Percentiles rank a stretch among this genome's conserved stretches.
These are phyloP conservation scores for Berberis vulgaris DNA, from an alignment of 164 flowering plant species.

Conservation along the genomic window DNA sequence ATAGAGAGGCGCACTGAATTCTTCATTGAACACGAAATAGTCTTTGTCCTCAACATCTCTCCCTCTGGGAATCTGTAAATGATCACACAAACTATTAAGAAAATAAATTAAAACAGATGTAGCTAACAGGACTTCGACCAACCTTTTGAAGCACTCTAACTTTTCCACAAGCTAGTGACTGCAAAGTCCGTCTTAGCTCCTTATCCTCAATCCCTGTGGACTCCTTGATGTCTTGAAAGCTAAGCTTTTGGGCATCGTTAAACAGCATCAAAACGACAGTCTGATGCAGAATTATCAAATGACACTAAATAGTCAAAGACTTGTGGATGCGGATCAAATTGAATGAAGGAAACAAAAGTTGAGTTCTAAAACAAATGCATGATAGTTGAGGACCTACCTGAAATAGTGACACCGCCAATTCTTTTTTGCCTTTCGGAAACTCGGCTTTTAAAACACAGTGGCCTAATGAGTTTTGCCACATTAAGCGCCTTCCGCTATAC, in stretches of 20 bases:
- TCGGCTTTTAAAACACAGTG: constrained; percentile 86
- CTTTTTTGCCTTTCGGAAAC: constrained; percentile 83
- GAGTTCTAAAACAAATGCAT: neutral
- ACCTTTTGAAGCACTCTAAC: constrained; percentile 86
- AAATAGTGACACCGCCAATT: constrained; percentile 85
- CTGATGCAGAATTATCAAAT: constrained; percentile 27
- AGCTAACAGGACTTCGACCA: constrained; percentile 3
- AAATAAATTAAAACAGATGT: neutral
- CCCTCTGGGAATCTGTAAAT: constrained; percentile 67
- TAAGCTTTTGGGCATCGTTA: constrained; percentile 74
- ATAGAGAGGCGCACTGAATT: constrained; percentile 71
- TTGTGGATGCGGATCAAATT: neutral
- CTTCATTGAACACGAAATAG: constrained; percentile 72
- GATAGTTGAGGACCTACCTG: constrained; percentile 42
- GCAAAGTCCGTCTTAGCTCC: constrained; percentile 81
- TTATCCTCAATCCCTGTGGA: constrained; percentile 86
- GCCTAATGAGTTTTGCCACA: constrained; percentile 96
- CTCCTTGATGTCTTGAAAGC: constrained; percentile 77
- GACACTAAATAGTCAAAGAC: constrained; percentile 5
- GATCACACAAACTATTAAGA: neutral
- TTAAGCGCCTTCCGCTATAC: constrained; percentile 82
- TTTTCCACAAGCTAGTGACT: constrained; percentile 90
- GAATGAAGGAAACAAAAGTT: neutral
- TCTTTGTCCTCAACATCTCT: constrained; percentile 83
- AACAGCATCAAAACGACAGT: constrained; percentile 85